phyloP scores from a whole-genome alignment of 139 green algal species.

The Coelastrella sp. region DNA sequence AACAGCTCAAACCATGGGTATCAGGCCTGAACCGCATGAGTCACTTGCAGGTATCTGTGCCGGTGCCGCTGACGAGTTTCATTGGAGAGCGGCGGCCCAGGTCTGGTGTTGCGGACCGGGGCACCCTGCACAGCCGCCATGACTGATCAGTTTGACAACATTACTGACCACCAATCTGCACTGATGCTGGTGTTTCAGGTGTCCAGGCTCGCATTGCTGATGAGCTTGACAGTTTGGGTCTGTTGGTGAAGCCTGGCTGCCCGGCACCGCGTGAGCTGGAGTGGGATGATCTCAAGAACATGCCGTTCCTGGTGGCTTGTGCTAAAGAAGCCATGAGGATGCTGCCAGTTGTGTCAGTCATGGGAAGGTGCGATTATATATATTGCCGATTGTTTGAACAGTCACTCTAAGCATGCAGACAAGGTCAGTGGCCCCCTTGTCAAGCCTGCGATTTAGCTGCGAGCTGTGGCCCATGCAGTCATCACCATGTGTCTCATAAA shows the following conservation, averaged over 20 bases:
- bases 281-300: conserved; percentile 43
- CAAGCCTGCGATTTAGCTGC: too few species aligned
- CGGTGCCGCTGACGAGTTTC: too few species aligned
- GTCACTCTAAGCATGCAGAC: background rate
- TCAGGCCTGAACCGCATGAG: too few species aligned
- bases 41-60: too few species aligned
- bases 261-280: conserved; percentile 32
- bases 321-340: conserved; percentile 69
- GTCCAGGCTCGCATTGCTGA: conserved; percentile 53
- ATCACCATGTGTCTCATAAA: too few species aligned
- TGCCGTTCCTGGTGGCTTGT: conserved; percentile 46
- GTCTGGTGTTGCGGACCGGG: too few species aligned
- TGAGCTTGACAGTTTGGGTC: conserved; percentile 52
- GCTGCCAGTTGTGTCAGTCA: conserved; percentile 67
- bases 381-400: background rate
- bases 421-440: too few species aligned
- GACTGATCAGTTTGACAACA: too few species aligned
- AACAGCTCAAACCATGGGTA: too few species aligned
- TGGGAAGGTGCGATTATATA: conserved; percentile 45
- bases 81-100: too few species aligned
- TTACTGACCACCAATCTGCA: background rate
- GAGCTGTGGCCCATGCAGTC: too few species aligned
- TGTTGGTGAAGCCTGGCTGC: conserved; percentile 46
- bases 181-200: conserved; percentile 32
- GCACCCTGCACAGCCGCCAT: too few species aligned